Percentiles rank a stretch among this genome's conserved stretches.
These are phyloP conservation scores for Backusella westeae DNA, from an alignment of 192 early-diverging fungal genomes.

Conservation along the genomic window DNA sequence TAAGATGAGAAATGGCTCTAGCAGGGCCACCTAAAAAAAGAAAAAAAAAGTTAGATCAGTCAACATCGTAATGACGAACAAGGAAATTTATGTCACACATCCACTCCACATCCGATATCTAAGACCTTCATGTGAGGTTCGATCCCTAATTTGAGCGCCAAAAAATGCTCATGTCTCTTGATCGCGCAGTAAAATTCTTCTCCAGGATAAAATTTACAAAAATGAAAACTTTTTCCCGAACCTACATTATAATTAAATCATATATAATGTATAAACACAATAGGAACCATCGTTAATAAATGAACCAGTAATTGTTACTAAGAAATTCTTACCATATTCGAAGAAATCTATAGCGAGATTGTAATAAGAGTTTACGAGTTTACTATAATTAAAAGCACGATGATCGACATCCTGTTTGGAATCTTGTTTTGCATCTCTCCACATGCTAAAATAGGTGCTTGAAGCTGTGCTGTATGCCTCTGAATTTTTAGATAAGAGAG, in stretches of 20 bases:
- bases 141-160: slow-evolving; percentile 74
- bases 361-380: slow-evolving; percentile 79
- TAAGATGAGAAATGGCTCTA: slow-evolving; percentile 86
- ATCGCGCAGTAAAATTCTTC: slow-evolving; percentile 79
- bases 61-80: neutral
- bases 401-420: slow-evolving; percentile 60
- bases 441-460: slow-evolving; percentile 68
- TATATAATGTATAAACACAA: neutral
- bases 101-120: slow-evolving; percentile 94
- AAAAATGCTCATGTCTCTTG: slow-evolving; percentile 86
- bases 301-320: neutral
- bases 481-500: slow-evolving; percentile 61
- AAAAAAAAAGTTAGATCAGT: neutral
- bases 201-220: slow-evolving; percentile 75
- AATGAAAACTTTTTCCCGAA: slow-evolving; percentile 92
- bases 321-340: slow-evolving; percentile 48
- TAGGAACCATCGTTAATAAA: neutral
- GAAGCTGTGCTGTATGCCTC: slow-evolving; percentile 60
- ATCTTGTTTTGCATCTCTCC: slow-evolving; percentile 50
- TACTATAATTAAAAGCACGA: slow-evolving; percentile 58
- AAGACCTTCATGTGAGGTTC: slow-evolving; percentile 66
- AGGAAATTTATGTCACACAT: slow-evolving; percentile 34
- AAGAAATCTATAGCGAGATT: slow-evolving; percentile 80
- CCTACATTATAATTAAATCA: slow-evolving; percentile 38
- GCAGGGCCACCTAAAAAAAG: slow-evolving; percentile 73